Evolutionary conservation across 2,329 filamentous ascomycete genomes (phyloP).

Genomic region (Colletotrichum aenigma): DNA sequence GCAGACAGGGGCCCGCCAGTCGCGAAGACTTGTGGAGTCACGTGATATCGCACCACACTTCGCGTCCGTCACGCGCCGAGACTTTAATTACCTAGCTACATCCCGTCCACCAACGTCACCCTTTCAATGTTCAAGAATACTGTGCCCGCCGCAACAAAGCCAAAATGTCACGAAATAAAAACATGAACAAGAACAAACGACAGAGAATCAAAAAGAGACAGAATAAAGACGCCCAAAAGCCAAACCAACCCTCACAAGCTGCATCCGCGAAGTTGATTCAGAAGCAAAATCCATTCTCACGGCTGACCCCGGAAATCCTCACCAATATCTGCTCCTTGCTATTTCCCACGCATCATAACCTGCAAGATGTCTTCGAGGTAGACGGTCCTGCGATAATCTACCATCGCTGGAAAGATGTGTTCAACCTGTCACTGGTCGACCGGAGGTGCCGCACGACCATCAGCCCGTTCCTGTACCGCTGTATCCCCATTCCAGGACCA

Average conservation of each 20-base stretch:
- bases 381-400: neutral
- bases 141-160: neutral
- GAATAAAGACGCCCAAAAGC: neutral
- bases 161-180: neutral
- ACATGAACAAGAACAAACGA: neutral
- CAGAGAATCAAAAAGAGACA: neutral
- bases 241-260: neutral
- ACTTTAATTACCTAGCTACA: neutral
- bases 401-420: neutral
- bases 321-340: neutral
- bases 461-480: neutral
- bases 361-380: neutral
- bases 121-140: neutral
- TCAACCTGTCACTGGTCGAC: neutral
- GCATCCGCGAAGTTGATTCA: neutral
- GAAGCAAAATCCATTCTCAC: neutral
- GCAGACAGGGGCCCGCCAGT: too few species aligned
- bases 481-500: neutral
- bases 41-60: neutral
- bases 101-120: neutral
- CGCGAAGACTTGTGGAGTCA: fast-evolving
- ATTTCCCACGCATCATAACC: neutral
- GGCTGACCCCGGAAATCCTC: neutral
- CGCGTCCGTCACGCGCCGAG: neutral
- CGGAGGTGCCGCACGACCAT: neutral